Evolutionary conservation across 1,284 basidiomycete genomes (phyloP).

Genomic region (Leccinum angustisporum): DNA sequence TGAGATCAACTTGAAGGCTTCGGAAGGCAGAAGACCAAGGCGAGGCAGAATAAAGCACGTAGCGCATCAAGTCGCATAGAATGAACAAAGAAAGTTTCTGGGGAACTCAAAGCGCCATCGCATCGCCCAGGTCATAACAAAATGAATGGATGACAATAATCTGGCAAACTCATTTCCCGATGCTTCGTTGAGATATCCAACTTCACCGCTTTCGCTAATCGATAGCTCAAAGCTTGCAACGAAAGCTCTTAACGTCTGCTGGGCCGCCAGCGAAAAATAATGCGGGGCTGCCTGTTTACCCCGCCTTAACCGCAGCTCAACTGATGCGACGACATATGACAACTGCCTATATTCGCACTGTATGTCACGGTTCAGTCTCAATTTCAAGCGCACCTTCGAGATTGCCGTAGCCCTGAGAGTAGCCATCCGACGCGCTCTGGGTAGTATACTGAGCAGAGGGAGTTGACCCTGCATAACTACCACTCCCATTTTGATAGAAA

Average conservation of each 20-base stretch:
- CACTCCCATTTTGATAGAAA: slow-evolving; percentile 61
- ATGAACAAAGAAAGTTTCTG: slow-evolving; percentile 17
- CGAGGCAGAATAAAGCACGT: slow-evolving; percentile 42
- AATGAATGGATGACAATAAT: slow-evolving; percentile 17
- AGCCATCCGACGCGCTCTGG: slow-evolving; percentile 44
- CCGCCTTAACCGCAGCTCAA: slow-evolving; percentile 34
- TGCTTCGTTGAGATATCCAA: slow-evolving; percentile 31
- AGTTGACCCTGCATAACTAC: slow-evolving; percentile 48
- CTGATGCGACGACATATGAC: slow-evolving; percentile 31
- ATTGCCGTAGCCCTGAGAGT: slow-evolving; percentile 58
- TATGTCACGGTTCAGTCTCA: slow-evolving; percentile 45
- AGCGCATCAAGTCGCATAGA: slow-evolving; percentile 35
- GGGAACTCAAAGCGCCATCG: slow-evolving; percentile 28
- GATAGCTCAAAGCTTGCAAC: slow-evolving; percentile 46
- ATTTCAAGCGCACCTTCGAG: slow-evolving; percentile 80
- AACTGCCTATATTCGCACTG: slow-evolving; percentile 37
- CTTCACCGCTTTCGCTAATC: slow-evolving; percentile 43
- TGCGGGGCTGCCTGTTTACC: slow-evolving; percentile 26
- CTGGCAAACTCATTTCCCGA: slow-evolving; percentile 32
- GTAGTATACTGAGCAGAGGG: slow-evolving; percentile 46
- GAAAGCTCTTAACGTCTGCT: slow-evolving; percentile 32
- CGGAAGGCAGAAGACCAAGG: slow-evolving; percentile 39
- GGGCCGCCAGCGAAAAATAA: slow-evolving; percentile 24
- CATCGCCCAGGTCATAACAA: slow-evolving; percentile 19
- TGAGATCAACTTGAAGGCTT: slow-evolving; percentile 47